Evolutionary conservation across 2,329 filamentous ascomycete genomes (phyloP), one percentile per base, ranked within the genome.

Genomic region (Monilinia fructigena): DNA sequence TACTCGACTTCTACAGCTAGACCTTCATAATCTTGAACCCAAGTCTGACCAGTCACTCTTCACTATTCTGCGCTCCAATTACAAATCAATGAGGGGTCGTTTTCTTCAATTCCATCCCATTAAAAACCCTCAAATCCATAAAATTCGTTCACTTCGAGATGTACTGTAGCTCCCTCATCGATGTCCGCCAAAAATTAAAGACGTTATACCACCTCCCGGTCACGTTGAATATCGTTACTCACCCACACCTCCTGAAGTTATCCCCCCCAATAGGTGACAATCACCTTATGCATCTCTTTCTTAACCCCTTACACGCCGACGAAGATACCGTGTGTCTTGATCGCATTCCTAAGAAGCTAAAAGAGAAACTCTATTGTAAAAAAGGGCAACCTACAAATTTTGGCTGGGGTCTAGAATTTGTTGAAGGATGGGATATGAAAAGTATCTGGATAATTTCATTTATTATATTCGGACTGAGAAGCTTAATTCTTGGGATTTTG

Each of bases 141-240:
- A 72, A 71, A 23, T 73, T 73, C 26, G 71, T 72, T 0, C 47
- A 66, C 4, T 73, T 73, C 48, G 68, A 72, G 38, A 47, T 70
- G n/a, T 68, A 69, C 31, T 38, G 31, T 18, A 66, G 64, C n/a
- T 60, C 68, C 16, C 55, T 70, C 5, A 67, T 73, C 14, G 71
- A 73, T 52, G 65, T 72, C 0, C 53, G 67, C 10, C 69, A 72
- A 42, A 26, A 64, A n/a, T n/a, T n/a, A n/a, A n/a, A 8, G 62
- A 73, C 38, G 66, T 68, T 28, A 65, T 72, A 5, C 72, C 71
- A 26, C 70, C 71, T 3, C 68, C 68, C 1, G 55, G 55, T 0
- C 47, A 72, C 31, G 20, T 26, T 4, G 68, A 72, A 0, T 72
- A 72, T 50, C 55, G 45, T 1, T 73, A 73, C 42, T 26, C 31